These are phyloP conservation scores for Astragalus membranaceus DNA, from an alignment of 306 rosid genomes.

Conservation along the genomic window DNA sequence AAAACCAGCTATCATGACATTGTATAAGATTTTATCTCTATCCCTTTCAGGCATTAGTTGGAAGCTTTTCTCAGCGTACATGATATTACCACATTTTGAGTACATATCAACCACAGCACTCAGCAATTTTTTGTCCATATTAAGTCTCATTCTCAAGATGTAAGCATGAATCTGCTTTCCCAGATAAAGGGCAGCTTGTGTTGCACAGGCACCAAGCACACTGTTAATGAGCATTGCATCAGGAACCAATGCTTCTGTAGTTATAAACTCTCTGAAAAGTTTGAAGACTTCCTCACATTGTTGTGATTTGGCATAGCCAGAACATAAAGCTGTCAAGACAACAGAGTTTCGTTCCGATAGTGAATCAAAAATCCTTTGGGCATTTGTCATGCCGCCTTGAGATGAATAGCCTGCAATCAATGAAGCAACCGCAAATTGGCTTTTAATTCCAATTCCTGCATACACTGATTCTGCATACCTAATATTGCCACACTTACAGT, in stretches of 20 bases:
- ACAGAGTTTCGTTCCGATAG: slow-evolving; percentile 42
- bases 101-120: slow-evolving; percentile 77
- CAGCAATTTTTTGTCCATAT: slow-evolving; percentile 43
- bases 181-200: slow-evolving; percentile 53
- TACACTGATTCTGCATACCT: slow-evolving; percentile 51
- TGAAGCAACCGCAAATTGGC: slow-evolving; percentile 48
- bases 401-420: slow-evolving; percentile 56
- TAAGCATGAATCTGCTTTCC: slow-evolving; percentile 74
- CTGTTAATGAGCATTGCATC: slow-evolving; percentile 43
- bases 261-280: slow-evolving; percentile 44
- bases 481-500: slow-evolving; percentile 63
- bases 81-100: slow-evolving; percentile 67
- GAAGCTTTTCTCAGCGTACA: slow-evolving; percentile 49
- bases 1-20: slow-evolving; percentile 73
- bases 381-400: slow-evolving; percentile 57
- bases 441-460: slow-evolving; percentile 21
- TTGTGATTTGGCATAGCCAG: slow-evolving; percentile 59
- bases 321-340: slow-evolving; percentile 67
- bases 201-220: slow-evolving; percentile 63
- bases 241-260: slow-evolving; percentile 31
- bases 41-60: slow-evolving; percentile 23
- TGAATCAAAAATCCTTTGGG: slow-evolving; percentile 56
- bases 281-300: slow-evolving; percentile 53
- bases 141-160: slow-evolving; percentile 38
- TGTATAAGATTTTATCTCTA: slow-evolving; percentile 50